Conservation (phyloP, 805 yeast genomes). For the Cyberlindnera subsufficiens region DNA sequence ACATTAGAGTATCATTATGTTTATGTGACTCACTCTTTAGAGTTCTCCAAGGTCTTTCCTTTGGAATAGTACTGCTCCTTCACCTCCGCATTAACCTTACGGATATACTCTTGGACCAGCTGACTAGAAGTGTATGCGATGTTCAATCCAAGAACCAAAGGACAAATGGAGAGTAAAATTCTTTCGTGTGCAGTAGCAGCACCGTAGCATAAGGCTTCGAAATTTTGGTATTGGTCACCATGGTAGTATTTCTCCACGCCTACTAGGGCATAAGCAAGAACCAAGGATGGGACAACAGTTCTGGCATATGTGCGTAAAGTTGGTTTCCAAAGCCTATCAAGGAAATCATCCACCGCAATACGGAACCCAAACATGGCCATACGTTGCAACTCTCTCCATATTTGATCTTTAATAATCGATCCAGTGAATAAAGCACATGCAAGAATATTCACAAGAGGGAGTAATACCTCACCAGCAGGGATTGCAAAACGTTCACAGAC, state of each 20-base stretch:
- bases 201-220: too few species aligned
- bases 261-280: too few species aligned
- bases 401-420: neutral
- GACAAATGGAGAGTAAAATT: too few species aligned
- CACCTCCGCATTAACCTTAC: constrained; percentile 36
- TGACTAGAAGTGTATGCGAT: neutral
- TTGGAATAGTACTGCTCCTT: constrained; percentile 51
- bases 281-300: too few species aligned
- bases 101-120: constrained; percentile 3
- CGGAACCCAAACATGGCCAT: neutral
- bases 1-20: neutral
- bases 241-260: too few species aligned
- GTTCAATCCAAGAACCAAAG: too few species aligned
- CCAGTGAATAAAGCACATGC: neutral
- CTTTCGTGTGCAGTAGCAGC: too few species aligned
- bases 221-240: too few species aligned
- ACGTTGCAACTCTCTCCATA: constrained; percentile 6
- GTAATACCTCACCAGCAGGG: too few species aligned
- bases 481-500: too few species aligned
- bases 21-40: neutral
- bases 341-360: neutral
- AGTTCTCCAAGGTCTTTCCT: constrained; percentile 46
- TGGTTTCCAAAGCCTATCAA: constrained; percentile 1
- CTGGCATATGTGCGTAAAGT: too few species aligned
- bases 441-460: neutral